Conservation (phyloP, 305 asterid species). For the Salvia sclarea region DNA sequence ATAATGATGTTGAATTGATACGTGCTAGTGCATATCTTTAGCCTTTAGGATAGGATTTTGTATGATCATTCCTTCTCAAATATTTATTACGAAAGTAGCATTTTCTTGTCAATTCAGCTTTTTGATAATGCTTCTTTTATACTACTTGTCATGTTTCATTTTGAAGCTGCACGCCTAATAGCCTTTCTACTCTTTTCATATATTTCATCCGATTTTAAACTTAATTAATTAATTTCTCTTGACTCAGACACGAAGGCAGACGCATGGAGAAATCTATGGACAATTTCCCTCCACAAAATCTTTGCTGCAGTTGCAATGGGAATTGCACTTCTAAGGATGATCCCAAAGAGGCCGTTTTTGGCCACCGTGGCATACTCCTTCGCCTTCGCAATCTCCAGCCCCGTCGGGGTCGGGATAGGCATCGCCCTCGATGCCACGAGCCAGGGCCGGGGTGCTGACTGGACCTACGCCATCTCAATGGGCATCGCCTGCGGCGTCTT, state of each 20-base stretch:
- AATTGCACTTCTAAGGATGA: slow-evolving; percentile 81
- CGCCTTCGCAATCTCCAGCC: slow-evolving; percentile 83
- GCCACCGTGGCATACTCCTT: slow-evolving; percentile 68
- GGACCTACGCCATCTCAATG: slow-evolving; percentile 89
- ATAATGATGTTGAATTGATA: no score
- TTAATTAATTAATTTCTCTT: no score
- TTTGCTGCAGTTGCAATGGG: slow-evolving; percentile 96
- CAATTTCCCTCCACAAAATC: slow-evolving; percentile 83
- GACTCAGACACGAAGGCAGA: slow-evolving; percentile 65
- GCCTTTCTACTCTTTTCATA: no score
- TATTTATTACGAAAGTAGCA: no score
- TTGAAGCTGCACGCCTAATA: not conserved
- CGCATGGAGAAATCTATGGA: slow-evolving; percentile 91
- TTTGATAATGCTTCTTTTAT: no score
- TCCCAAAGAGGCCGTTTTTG: slow-evolving; percentile 83
- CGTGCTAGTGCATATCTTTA: no score
- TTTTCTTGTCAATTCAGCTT: no score
- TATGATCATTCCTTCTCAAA: no score
- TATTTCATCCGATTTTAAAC: no score
- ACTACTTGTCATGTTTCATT: no score
- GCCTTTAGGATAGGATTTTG: no score
- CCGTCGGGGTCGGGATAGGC: slow-evolving; percentile 85
- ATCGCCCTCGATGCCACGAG: slow-evolving; percentile 83
- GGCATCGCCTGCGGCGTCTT: slow-evolving; percentile 82
- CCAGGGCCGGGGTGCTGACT: slow-evolving; percentile 64